Conservation (phyloP, 2,329 filamentous ascomycete species). For the Fusarium hainanense region DNA sequence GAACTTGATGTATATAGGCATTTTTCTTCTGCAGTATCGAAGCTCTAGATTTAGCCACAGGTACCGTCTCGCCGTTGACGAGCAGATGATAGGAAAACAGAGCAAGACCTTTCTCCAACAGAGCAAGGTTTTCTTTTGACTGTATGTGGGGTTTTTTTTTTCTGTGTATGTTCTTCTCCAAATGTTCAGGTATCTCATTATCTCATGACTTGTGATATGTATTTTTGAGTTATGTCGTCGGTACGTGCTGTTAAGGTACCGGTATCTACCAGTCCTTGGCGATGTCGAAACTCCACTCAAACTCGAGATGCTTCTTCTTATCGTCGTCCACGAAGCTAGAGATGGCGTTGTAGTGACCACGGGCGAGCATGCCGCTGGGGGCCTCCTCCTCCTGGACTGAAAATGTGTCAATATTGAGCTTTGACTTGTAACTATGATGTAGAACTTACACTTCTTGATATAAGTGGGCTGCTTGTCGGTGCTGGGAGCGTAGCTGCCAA, state of each 20-base stretch:
- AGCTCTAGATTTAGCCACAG: constrained; percentile 30
- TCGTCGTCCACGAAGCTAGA: constrained; percentile 97
- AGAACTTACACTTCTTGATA: constrained; percentile 86
- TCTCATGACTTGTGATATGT: constrained; percentile 44
- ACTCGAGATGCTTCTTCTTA: constrained; percentile 87
- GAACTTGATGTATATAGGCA: constrained; percentile 41
- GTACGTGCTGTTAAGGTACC: constrained; percentile 2
- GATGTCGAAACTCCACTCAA: constrained; percentile 97
- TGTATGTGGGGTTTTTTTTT: constrained; percentile 28
- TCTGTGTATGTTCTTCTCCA: constrained; percentile 32
- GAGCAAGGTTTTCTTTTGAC: constrained; percentile 18
- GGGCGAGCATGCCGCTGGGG: constrained; percentile 87
- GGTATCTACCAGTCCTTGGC: constrained; percentile 86
- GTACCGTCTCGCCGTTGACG: constrained; percentile 24
- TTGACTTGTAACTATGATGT: not conserved
- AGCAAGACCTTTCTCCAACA: constrained; percentile 32
- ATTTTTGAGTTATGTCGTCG: constrained; percentile 28
- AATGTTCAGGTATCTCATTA: constrained; percentile 47
- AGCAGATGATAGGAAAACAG: constrained; percentile 37
- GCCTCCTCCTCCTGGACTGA: constrained; percentile 91
- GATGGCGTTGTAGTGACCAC: constrained; percentile 88
- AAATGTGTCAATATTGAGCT: not conserved
- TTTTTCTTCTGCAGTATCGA: constrained; percentile 31
- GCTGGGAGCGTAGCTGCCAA: constrained; percentile 94
- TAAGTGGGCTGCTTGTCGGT: constrained; percentile 88